Conservation (phyloP, 2,329 filamentous ascomycete species). For the Alternaria sp. region DNA sequence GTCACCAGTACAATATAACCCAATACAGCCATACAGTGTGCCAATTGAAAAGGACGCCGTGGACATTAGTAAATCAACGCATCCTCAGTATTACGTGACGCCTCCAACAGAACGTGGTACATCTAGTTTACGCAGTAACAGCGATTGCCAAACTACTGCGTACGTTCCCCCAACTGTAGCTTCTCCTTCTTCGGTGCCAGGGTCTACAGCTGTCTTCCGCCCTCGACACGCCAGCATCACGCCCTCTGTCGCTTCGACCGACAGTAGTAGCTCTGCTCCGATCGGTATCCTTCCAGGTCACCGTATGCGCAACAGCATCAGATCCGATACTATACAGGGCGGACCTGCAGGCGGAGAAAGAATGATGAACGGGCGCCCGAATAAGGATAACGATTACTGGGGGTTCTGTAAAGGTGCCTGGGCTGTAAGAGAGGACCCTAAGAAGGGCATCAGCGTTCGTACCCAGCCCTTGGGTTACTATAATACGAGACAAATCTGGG, state of each 20-base stretch:
- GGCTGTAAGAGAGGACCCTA: slow-evolving; percentile 44
- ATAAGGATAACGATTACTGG: slow-evolving; percentile 53
- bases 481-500: slow-evolving; percentile 44
- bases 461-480: slow-evolving; percentile 48
- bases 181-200: background rate
- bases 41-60: slow-evolving; percentile 2
- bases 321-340: slow-evolving; percentile 29
- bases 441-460: slow-evolving; percentile 43
- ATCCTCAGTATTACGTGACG: background rate
- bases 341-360: slow-evolving; percentile 26
- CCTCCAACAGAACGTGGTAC: background rate
- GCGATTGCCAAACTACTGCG: slow-evolving; percentile 4
- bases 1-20: background rate
- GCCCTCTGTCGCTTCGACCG: slow-evolving; percentile 27
- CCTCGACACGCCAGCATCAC: slow-evolving; percentile 19
- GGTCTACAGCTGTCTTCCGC: background rate
- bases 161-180: background rate
- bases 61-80: background rate
- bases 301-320: slow-evolving; percentile 20
- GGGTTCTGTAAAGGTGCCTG: slow-evolving; percentile 54
- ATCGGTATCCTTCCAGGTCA: slow-evolving; percentile 23
- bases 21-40: slow-evolving; percentile 3
- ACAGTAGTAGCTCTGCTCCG: slow-evolving; percentile 24
- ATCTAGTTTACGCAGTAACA: slow-evolving; percentile 2
- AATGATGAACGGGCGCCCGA: slow-evolving; percentile 48